phyloP scores from a whole-genome alignment of 441 rosid genomes.

The Eutrema salsugineum region DNA sequence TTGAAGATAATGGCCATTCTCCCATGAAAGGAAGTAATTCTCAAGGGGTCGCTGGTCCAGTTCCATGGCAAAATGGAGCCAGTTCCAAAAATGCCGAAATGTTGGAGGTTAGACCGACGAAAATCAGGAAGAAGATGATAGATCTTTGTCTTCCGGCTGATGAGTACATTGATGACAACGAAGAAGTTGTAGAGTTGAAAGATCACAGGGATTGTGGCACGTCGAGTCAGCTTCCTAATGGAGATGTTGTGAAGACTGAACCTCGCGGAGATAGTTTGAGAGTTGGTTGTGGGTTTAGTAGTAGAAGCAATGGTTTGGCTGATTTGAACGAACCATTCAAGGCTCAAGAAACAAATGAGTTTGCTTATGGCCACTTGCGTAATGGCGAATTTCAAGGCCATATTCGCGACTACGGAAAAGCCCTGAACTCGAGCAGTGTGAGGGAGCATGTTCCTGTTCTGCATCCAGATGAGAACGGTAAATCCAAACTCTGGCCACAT shows the following conservation, averaged over 20 bases:
- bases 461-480: slow-evolving; percentile 34
- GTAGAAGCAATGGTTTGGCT: slow-evolving; percentile 56
- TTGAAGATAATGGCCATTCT: slow-evolving; percentile 62
- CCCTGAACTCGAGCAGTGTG: slow-evolving; percentile 34
- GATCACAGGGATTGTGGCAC: slow-evolving; percentile 41
- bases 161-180: slow-evolving; percentile 72
- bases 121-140: slow-evolving; percentile 71
- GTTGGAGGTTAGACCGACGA: slow-evolving; percentile 61
- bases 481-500: slow-evolving; percentile 43
- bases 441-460: slow-evolving; percentile 36
- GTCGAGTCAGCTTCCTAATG: slow-evolving; percentile 47
- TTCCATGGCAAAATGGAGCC: slow-evolving; percentile 62
- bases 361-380: slow-evolving; percentile 42
- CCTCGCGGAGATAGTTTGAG: slow-evolving; percentile 38
- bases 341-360: slow-evolving; percentile 50
- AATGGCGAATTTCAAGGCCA: slow-evolving; percentile 39
- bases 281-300: slow-evolving; percentile 38
- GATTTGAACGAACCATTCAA: slow-evolving; percentile 82
- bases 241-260: slow-evolving; percentile 42
- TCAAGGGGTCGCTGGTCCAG: slow-evolving; percentile 43
- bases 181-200: slow-evolving; percentile 37
- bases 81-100: slow-evolving; percentile 54
- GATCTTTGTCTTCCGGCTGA: slow-evolving; percentile 97
- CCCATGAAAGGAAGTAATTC: slow-evolving; percentile 57
- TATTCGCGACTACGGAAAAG: slow-evolving; percentile 35